Base-by-base conservation (phyloP, 2,329 filamentous ascomycete genomes). In the Pyricularia pennisetigena region DNA sequence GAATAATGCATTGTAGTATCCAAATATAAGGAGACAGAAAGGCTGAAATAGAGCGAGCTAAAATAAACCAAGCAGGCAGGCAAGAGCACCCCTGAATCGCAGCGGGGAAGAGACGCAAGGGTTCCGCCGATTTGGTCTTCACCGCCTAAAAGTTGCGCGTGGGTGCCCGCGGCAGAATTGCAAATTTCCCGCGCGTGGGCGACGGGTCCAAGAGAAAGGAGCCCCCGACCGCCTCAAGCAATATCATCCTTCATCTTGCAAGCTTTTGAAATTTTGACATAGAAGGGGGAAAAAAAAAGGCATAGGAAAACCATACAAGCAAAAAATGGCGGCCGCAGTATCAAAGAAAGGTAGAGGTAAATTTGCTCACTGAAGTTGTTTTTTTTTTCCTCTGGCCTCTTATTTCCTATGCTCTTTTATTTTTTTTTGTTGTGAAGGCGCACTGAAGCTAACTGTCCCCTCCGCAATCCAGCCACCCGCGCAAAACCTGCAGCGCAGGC, bases 401-500 rank as follows among this genome's bases (percentile, higher is more conserved):
- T 24, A 5, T 26, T 9, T 32, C 8, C 24, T 9, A 20, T 68
- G n/a, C 69, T 68, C n/a, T 28, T 20, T 10, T 8, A 14, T 20
- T 41, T 20, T 1, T 49, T 28, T 24, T 65, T 32, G 28, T 24
- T 28, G n/a, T n/a, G 7, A 10, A 28, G 61, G 57, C 16, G n/a
- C 29, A 8, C 64, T 6, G 28, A 23, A 23, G 63, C 63, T 65
- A 65, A 65, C 61, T n/a, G 63, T 35, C 12, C 32, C 32, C 32
- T 35, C 32, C 12, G 12, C 35, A 24, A 20, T 4, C 28, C 54
- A 68, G 67, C 67, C 54, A 24, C 32, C 67, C 67, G 59, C 16
- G 67, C 67, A 24, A 68, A 68, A 29, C 54, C 66, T 57, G 65
- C 57, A 62, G 67, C 24, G 9, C 29, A 64, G 24, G 62, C 54